A percentile compares a stretch with the other conserved stretches of the same genome.
These are phyloP conservation scores for Aphanoascus verrucosus DNA, from an alignment of 2,329 filamentous ascomycete genomes.

Conservation along the genomic window DNA sequence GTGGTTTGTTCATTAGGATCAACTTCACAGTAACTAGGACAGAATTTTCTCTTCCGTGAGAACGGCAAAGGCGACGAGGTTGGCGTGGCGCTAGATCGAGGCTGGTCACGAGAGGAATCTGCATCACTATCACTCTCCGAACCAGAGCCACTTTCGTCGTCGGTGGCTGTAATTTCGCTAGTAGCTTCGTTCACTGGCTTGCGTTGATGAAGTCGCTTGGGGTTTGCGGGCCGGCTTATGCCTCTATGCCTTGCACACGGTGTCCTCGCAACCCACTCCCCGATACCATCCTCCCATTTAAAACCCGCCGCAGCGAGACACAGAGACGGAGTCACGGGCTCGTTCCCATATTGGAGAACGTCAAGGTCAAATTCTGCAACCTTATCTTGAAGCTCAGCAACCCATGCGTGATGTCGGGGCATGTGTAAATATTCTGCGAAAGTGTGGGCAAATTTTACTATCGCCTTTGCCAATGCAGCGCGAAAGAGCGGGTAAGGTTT, in stretches of 20 bases:
- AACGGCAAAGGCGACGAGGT: not conserved
- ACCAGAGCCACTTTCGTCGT: not conserved
- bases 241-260: constrained; percentile 1
- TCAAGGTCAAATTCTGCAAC: constrained; percentile 19
- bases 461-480: constrained; percentile 26
- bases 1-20: no score
- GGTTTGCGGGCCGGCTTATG: not conserved
- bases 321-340: constrained; percentile 15
- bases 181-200: not conserved
- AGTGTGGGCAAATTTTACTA: constrained; percentile 32
- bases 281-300: constrained; percentile 48
- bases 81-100: constrained; percentile 8
- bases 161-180: not conserved
- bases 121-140: constrained; percentile 4
- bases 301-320: constrained; percentile 24
- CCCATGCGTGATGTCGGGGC: constrained; percentile 31
- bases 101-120: not conserved
- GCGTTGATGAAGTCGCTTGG: not conserved
- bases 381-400: constrained; percentile 29
- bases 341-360: constrained; percentile 6
- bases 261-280: constrained; percentile 44
- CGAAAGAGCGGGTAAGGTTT: constrained; percentile 19
- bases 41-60: constrained; percentile 8
- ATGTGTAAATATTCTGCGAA: constrained; percentile 32
- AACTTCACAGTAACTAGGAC: not conserved